Conservation (phyloP, 1,284 basidiomycete genomes). For the Boletellus deceptivus region DNA sequence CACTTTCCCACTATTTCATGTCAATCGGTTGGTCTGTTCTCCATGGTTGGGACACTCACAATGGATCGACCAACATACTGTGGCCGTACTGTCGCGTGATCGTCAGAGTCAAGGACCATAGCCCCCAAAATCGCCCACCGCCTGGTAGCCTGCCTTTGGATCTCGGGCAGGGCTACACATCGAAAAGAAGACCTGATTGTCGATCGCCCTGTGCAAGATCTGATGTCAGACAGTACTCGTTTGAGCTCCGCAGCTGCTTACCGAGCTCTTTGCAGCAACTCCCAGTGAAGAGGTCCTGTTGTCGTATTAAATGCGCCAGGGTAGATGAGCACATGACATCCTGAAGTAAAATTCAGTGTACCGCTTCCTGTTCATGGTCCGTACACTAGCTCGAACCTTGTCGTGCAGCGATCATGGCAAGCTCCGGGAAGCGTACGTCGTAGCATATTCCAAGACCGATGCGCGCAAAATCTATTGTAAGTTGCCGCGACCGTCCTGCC, state of each 20-base stretch:
- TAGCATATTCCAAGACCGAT: constrained; percentile 93
- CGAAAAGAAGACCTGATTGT: constrained; percentile 93
- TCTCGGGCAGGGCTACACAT: constrained; percentile 97
- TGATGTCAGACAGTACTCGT: constrained; percentile 8
- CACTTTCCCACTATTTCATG: constrained; percentile 66
- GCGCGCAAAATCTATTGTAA: constrained; percentile 71
- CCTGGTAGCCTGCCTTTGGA: constrained; percentile 77
- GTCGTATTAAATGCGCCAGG: constrained; percentile 89
- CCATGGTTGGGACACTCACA: constrained; percentile 47
- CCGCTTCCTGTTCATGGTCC: not conserved
- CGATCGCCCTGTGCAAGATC: constrained; percentile 67
- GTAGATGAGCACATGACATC: constrained; percentile 89
- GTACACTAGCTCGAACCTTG: constrained; percentile 50
- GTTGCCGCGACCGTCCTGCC: not conserved
- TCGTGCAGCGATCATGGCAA: constrained; percentile 89
- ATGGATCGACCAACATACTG: constrained; percentile 86
- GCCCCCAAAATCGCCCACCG: constrained; percentile 50
- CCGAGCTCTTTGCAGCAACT: constrained; percentile 86
- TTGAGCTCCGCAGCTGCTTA: constrained; percentile 34
- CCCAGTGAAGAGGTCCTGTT: constrained; percentile 97
- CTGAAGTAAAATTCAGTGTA: constrained; percentile 38
- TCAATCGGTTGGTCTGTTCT: constrained; percentile 7
- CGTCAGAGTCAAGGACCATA: not conserved
- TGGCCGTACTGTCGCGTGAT: constrained; percentile 75
- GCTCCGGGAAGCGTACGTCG: constrained; percentile 92